These are phyloP conservation scores for Discostella pseudostelligera DNA, from an alignment of 108 stramenopile species.

Conservation along the genomic window DNA sequence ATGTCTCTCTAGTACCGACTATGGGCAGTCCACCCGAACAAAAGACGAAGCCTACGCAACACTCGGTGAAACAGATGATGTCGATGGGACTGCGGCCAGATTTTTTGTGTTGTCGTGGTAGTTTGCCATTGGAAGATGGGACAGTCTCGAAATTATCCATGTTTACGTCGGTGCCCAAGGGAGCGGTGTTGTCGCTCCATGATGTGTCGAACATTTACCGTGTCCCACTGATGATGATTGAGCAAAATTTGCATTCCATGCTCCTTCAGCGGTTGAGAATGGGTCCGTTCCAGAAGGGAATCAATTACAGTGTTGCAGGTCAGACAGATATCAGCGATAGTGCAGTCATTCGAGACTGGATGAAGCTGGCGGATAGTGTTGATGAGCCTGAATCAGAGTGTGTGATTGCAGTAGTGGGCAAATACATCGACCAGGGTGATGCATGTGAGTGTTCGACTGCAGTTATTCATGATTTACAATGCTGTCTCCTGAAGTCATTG, in stretches of 20 bases:
- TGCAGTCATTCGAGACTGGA: conserved; percentile 61
- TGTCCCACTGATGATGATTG: conserved; percentile 78
- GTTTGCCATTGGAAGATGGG: conserved; percentile 41
- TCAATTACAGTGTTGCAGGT: conserved; percentile 50
- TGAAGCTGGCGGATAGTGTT: conserved; percentile 63
- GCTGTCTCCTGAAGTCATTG: background rate
- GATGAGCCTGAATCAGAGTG: conserved; percentile 60
- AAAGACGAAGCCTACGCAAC: conserved; percentile 62
- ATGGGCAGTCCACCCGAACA: conserved; percentile 49
- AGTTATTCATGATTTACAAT: background rate
- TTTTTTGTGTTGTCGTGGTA: conserved; percentile 67
- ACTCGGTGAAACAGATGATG: conserved; percentile 59
- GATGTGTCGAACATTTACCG: conserved; percentile 89
- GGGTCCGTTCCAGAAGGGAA: conserved; percentile 31
- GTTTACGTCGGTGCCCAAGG: conserved; percentile 64
- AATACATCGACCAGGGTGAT: conserved; percentile 65
- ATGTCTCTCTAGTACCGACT: conserved; percentile 62
- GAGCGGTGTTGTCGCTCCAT: conserved; percentile 67
- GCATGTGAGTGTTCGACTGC: conserved; percentile 31
- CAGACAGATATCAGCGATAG: conserved; percentile 37
- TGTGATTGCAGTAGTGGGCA: conserved; percentile 81
- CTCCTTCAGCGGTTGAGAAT: conserved; percentile 39
- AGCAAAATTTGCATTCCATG: conserved; percentile 63
- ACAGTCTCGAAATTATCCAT: conserved; percentile 57
- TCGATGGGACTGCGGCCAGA: conserved; percentile 64